A percentile compares a stretch with the other conserved stretches of the same genome.
phyloP scores from a whole-genome alignment of 2,329 filamentous ascomycete genomes.

The Penicillium digitatum region DNA sequence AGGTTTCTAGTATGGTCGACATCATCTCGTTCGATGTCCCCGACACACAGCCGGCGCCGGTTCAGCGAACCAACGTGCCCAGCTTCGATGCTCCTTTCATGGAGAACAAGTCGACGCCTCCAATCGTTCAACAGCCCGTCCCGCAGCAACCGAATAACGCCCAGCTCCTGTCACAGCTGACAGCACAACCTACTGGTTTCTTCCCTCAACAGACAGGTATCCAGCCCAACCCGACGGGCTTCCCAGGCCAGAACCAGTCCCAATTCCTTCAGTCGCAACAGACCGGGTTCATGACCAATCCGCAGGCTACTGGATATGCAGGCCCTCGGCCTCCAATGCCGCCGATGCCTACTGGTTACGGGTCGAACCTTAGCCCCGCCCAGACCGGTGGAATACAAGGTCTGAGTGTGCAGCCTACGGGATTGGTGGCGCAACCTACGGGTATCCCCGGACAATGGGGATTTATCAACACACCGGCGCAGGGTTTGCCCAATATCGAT shows the following conservation, averaged over 20 bases:
- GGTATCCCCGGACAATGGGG: slow-evolving; percentile 94
- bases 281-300: slow-evolving; percentile 67
- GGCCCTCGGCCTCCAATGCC: slow-evolving; percentile 76
- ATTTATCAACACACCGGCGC: slow-evolving; percentile 88
- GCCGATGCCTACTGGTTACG: slow-evolving; percentile 74
- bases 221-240: slow-evolving; percentile 52
- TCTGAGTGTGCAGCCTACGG: slow-evolving; percentile 84
- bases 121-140: slow-evolving; percentile 61
- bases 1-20: slow-evolving; percentile 99
- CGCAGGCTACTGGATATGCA: slow-evolving; percentile 73
- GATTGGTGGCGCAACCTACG: slow-evolving; percentile 87
- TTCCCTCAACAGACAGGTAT: slow-evolving; percentile 65
- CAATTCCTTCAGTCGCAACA: slow-evolving; percentile 62
- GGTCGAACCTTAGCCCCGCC: slow-evolving; percentile 56
- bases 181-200: slow-evolving; percentile 51
- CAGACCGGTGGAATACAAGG: slow-evolving; percentile 64
- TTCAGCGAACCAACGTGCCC: slow-evolving; percentile 62
- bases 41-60: slow-evolving; percentile 60
- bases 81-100: slow-evolving; percentile 60
- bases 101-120: slow-evolving; percentile 49
- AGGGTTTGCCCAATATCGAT: slow-evolving; percentile 88
- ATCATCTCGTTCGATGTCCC: slow-evolving; percentile 93
- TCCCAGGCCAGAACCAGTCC: slow-evolving; percentile 45
- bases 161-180: slow-evolving; percentile 56
- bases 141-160: slow-evolving; percentile 67